Evolutionary conservation across 306 rosid genomes (phyloP).

Genomic region (Vicia faba): DNA sequence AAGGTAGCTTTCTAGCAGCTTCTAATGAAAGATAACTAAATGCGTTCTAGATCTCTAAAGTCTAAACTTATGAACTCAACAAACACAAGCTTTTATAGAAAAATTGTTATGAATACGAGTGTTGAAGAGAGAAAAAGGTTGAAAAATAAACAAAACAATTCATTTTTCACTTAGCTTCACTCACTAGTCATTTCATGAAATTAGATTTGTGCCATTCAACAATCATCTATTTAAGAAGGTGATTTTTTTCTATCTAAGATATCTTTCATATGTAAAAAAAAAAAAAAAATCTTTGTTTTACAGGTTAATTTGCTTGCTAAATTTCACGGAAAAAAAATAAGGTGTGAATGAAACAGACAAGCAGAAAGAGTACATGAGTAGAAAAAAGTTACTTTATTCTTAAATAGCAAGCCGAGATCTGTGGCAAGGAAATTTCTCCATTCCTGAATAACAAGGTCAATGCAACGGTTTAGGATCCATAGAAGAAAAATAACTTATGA

Average conservation of each 20-base stretch:
- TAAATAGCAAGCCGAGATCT: slow-evolving; percentile 79
- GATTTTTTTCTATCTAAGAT: background rate
- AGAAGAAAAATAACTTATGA: slow-evolving; percentile 10
- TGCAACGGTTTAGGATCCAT: slow-evolving; percentile 12
- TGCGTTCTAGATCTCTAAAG: no score
- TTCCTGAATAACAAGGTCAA: slow-evolving; percentile 63
- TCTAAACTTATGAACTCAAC: slow-evolving; percentile 4
- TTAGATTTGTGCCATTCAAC: background rate
- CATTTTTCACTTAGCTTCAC: background rate
- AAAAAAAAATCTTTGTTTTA: no score
- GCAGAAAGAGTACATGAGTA: slow-evolving; percentile 29
- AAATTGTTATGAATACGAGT: background rate
- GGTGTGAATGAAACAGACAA: slow-evolving; percentile 1
- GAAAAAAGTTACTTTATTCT: slow-evolving; percentile 75
- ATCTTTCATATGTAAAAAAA: slow-evolving; percentile 27
- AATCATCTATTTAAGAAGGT: background rate
- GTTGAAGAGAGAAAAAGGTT: background rate
- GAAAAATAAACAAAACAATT: background rate
- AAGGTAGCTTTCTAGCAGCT: no score
- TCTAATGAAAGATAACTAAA: background rate
- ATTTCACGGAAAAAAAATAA: background rate
- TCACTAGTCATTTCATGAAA: background rate
- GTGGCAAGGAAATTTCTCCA: slow-evolving; percentile 86
- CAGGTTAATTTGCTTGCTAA: slow-evolving; percentile 13
- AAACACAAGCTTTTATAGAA: background rate